Evolutionary conservation across 192 early-diverging fungal genomes (phyloP).

Genomic region (Backusella westeae): DNA sequence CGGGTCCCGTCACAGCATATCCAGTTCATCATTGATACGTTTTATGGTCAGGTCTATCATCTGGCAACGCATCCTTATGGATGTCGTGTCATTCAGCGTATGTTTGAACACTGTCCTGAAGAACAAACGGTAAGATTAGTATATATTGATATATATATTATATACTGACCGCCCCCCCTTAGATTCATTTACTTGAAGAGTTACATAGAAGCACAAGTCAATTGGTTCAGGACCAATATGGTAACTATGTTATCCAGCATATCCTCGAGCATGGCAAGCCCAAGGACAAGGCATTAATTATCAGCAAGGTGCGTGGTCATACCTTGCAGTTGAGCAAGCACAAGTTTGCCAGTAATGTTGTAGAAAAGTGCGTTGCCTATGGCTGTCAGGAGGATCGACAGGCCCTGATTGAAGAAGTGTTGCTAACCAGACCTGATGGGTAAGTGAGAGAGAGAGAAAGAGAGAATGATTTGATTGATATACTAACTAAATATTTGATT

Average conservation of each 20-base stretch:
- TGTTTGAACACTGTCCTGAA: conserved; percentile 98
- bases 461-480: not conserved
- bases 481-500: not conserved
- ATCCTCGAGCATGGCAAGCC: conserved; percentile 92
- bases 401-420: conserved; percentile 91
- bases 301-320: conserved; percentile 88
- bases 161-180: not conserved
- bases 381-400: conserved; percentile 86
- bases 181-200: conserved; percentile 89
- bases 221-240: conserved; percentile 97
- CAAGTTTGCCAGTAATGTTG: conserved; percentile 99
- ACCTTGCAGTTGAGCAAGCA: conserved; percentile 93
- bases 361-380: conserved; percentile 97
- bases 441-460: conserved; percentile 23
- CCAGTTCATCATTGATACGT: conserved; percentile 95
- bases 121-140: conserved; percentile 58
- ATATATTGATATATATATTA: not conserved
- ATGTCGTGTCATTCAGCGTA: conserved; percentile 98
- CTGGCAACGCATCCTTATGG: conserved; percentile 98
- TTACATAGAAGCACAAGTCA: conserved; percentile 89
- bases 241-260: conserved; percentile 99
- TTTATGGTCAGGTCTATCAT: conserved; percentile 94
- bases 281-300: conserved; percentile 83
- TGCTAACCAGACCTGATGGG: conserved; percentile 83
- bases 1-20: conserved; percentile 91